phyloP scores from a whole-genome alignment of 2,329 filamentous ascomycete genomes.

The Colletotrichum lupini region DNA sequence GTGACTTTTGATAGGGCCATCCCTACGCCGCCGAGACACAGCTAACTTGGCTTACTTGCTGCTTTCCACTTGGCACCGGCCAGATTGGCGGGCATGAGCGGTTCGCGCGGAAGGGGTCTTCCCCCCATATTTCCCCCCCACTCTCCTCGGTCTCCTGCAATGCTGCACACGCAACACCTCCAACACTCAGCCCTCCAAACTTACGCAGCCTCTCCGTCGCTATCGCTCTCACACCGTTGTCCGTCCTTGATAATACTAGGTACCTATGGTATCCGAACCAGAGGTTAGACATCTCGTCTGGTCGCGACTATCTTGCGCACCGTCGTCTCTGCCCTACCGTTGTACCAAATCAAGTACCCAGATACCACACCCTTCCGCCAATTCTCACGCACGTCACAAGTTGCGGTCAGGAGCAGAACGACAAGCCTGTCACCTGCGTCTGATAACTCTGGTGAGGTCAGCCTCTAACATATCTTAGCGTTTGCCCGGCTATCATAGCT shows the following conservation, averaged over 20 bases:
- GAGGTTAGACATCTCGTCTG: background rate
- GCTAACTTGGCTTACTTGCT: constrained; percentile 19
- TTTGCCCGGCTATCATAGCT: background rate
- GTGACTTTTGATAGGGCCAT: constrained; percentile 25
- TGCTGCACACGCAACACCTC: constrained; percentile 2
- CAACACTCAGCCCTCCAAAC: background rate
- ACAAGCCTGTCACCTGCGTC: constrained; percentile 32
- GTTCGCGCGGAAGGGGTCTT: constrained; percentile 24
- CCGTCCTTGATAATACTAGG: background rate
- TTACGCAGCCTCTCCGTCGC: background rate
- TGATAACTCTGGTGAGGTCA: background rate
- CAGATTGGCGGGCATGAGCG: constrained; percentile 15
- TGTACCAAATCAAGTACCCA: constrained; percentile 24
- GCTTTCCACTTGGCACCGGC: constrained; percentile 16
- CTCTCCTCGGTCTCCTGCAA: background rate
- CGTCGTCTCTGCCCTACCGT: constrained; percentile 17
- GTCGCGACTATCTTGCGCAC: background rate
- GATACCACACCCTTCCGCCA: constrained; percentile 30
- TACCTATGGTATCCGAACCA: background rate
- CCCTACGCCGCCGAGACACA: constrained; percentile 15
- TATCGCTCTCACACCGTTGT: background rate
- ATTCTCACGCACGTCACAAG: constrained; percentile 19
- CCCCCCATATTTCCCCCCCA: background rate
- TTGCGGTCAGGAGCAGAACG: constrained; percentile 11
- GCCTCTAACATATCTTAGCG: constrained; percentile 1